phyloP scores from a whole-genome alignment of 495 filamentous ascomycete species.

The Trichoderma virens region DNA sequence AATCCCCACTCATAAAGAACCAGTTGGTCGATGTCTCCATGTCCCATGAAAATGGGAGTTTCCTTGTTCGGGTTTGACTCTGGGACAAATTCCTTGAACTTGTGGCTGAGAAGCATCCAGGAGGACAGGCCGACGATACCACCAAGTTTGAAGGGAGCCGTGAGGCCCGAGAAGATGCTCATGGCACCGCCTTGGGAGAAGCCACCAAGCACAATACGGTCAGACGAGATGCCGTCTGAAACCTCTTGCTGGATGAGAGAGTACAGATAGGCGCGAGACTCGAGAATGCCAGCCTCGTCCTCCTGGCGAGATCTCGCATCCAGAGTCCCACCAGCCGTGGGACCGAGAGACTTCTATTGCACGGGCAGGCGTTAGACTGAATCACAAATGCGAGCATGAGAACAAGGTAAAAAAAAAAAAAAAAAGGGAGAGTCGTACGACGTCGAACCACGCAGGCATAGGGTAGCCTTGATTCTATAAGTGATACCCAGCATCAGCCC shows the following conservation, averaged over 20 bases:
- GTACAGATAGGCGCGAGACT: conserved; percentile 64
- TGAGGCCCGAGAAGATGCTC: conserved; percentile 54
- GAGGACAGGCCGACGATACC: conserved; percentile 77
- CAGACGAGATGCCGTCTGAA: conserved; percentile 64
- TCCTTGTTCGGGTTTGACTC: conserved; percentile 56
- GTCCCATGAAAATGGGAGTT: conserved; percentile 75
- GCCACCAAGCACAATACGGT: conserved; percentile 70
- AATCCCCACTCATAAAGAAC: conserved; percentile 58
- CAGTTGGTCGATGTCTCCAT: conserved; percentile 61
- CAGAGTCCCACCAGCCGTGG: neutral
- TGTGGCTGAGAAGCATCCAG: conserved; percentile 63
- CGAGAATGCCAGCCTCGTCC: conserved; percentile 69
- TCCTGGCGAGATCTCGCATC: conserved; percentile 23
- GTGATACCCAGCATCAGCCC: neutral
- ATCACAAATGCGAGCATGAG: neutral
- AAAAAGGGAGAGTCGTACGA: conserved; percentile 52
- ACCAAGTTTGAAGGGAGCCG: conserved; percentile 58
- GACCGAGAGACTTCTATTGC: conserved; percentile 5
- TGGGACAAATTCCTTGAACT: conserved; percentile 53
- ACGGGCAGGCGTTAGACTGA: neutral
- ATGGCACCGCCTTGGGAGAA: conserved; percentile 43
- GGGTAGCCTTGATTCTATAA: conserved; percentile 47
- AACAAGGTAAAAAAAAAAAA: neutral
- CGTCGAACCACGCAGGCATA: conserved; percentile 85
- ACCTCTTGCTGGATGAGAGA: conserved; percentile 67